These are phyloP conservation scores for Wallacemonas collosoma DNA, from an alignment of 208 protist species.

Conservation along the genomic window DNA sequence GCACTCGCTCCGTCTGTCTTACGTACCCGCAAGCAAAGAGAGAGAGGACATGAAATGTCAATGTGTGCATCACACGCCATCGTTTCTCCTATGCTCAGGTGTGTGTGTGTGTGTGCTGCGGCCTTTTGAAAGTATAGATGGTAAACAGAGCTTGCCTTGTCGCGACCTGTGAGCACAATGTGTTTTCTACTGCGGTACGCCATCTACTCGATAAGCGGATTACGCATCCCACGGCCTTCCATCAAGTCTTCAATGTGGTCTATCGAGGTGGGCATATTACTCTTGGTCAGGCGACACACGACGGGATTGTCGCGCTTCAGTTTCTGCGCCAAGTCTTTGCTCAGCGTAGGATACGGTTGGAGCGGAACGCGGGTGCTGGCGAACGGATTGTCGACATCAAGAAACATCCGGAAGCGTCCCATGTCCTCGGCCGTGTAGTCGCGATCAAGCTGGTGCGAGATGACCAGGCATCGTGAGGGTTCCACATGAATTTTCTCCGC, in stretches of 20 bases:
- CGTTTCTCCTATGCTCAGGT: too few species aligned
- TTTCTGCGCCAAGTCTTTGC: constrained; percentile 21
- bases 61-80: too few species aligned
- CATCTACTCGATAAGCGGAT: constrained; percentile 6
- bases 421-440: constrained; percentile 66
- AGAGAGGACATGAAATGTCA: too few species aligned
- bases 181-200: too few species aligned
- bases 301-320: constrained; percentile 49
- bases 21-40: too few species aligned
- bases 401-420: constrained; percentile 83
- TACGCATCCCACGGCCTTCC: constrained; percentile 30
- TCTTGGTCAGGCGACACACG: constrained; percentile 54
- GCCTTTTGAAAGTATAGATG: too few species aligned
- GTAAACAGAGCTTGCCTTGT: not conserved
- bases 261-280: constrained; percentile 63
- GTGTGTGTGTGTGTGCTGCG: too few species aligned
- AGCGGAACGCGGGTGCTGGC: constrained; percentile 48
- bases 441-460: constrained; percentile 80
- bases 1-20: too few species aligned
- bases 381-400: constrained; percentile 89
- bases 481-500: constrained; percentile 89
- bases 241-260: constrained; percentile 85
- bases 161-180: too few species aligned
- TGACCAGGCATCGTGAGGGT: constrained; percentile 71
- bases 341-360: constrained; percentile 55